These are phyloP conservation scores for Phytophthora citricola DNA, from an alignment of 352 stramenopile species.

Conservation along the genomic window DNA sequence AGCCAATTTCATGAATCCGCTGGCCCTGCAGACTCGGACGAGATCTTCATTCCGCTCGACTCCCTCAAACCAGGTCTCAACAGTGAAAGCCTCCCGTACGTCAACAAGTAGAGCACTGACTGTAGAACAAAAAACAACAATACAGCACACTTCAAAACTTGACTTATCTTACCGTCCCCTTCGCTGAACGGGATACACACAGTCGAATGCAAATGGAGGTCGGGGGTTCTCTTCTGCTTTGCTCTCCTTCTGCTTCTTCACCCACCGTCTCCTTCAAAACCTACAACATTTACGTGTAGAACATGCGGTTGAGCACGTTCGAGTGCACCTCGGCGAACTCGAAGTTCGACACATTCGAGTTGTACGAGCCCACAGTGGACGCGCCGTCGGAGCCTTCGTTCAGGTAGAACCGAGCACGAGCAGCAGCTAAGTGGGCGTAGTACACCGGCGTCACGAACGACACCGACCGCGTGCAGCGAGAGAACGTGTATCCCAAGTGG, in stretches of 20 bases:
- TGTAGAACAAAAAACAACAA: constrained; percentile 4
- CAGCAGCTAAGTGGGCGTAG: constrained; percentile 86
- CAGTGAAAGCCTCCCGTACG: constrained; percentile 23
- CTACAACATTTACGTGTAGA: constrained; percentile 36
- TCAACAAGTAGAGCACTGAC: constrained; percentile 10
- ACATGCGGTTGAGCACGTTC: constrained; percentile 64
- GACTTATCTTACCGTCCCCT: constrained; percentile 5
- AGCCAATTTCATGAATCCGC: constrained; percentile 4
- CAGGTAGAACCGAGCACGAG: constrained; percentile 82
- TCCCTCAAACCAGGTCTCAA: constrained; percentile 46
- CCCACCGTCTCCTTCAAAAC: constrained; percentile 41
- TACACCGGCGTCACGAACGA: constrained; percentile 86
- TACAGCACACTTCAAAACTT: constrained; percentile 17
- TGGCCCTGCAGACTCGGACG: constrained; percentile 11
- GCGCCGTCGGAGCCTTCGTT: constrained; percentile 63
- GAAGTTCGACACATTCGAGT: constrained; percentile 58
- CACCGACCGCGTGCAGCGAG: constrained; percentile 83
- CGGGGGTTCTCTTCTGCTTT: constrained; percentile 8
- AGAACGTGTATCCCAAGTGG: constrained; percentile 83
- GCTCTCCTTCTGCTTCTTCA: constrained; percentile 47
- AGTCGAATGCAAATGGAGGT: constrained; percentile 5
- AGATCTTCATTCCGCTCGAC: constrained; percentile 29
- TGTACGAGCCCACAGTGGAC: constrained; percentile 52
- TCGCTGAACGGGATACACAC: constrained; percentile 7
- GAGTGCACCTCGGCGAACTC: constrained; percentile 65